These are phyloP conservation scores for Aspergillus cejpii DNA, from an alignment of 2,329 filamentous ascomycete species.

Conservation along the genomic window DNA sequence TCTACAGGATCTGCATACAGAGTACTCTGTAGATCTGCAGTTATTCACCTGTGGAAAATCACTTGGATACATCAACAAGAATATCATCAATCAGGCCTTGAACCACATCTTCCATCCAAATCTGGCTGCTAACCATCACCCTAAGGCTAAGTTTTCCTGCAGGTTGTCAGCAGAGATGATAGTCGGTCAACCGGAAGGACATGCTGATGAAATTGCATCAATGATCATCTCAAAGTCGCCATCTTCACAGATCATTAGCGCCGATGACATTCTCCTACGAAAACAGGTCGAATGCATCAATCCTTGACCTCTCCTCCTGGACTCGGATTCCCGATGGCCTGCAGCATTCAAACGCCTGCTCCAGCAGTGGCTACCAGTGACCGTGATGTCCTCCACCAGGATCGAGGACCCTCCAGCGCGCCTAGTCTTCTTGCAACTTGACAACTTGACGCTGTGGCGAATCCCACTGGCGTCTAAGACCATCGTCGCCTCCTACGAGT, in stretches of 20 bases:
- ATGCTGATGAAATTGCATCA: conserved; percentile 37
- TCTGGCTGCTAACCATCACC: conserved; percentile 56
- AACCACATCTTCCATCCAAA: conserved; percentile 53
- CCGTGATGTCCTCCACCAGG: too few relatives aligned
- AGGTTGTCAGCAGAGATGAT: conserved; percentile 11
- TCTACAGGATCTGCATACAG: too few relatives aligned
- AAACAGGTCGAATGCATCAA: conserved; percentile 50
- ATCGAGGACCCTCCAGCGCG: conserved; percentile 49
- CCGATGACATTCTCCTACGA: conserved; percentile 49
- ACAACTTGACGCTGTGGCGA: too few relatives aligned
- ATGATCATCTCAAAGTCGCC: conserved; percentile 56
- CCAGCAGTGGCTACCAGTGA: too few relatives aligned
- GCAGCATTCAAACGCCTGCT: too few relatives aligned
- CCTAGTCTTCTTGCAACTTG: conserved; percentile 51
- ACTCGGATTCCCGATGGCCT: too few relatives aligned
- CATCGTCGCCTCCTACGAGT: too few relatives aligned
- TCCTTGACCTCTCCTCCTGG: conserved; percentile 51
- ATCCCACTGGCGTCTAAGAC: too few relatives aligned
- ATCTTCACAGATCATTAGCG: conserved; percentile 43
- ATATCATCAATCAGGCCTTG: conserved; percentile 54
- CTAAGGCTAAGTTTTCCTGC: conserved; percentile 48
- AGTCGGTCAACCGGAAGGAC: not conserved
- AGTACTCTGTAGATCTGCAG: too few relatives aligned
- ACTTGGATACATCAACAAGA: conserved; percentile 43
- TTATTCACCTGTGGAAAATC: too few relatives aligned